Evolutionary conservation across 83 land plant genomes (phyloP).

Genomic region (Thuja plicata): DNA sequence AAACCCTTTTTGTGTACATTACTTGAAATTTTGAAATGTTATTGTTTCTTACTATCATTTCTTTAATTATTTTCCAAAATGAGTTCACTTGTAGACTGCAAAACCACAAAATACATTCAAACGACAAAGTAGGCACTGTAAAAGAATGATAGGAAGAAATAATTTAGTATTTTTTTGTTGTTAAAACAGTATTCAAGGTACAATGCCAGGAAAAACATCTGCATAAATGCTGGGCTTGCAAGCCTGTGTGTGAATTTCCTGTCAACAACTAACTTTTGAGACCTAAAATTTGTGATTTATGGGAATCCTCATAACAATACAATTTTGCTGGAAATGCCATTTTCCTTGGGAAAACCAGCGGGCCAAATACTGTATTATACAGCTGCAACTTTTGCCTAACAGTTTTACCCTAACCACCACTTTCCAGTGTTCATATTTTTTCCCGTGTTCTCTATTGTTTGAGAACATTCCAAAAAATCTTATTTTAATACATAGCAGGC

Average conservation of each 20-base stretch:
- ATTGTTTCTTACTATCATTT: neutral
- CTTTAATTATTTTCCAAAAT: neutral
- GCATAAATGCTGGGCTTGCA: neutral
- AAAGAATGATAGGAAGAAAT: neutral
- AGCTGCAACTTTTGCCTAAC: neutral
- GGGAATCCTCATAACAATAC: conserved; percentile 2
- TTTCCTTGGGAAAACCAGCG: conserved; percentile 9
- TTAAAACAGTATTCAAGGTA: neutral
- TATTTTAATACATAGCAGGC: conserved; percentile 10
- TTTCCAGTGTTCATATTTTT: neutral
- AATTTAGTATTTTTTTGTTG: neutral
- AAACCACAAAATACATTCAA: neutral
- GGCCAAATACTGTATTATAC: neutral
- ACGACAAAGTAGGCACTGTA: neutral
- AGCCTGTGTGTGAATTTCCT: conserved; percentile 5
- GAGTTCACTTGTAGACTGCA: neutral
- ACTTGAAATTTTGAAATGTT: neutral
- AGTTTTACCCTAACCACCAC: neutral
- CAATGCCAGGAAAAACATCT: conserved; percentile 1
- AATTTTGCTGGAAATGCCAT: conserved; percentile 12
- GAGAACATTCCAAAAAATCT: conserved; percentile 1
- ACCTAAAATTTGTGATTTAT: neutral
- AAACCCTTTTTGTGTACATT: neutral
- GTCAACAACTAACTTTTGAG: neutral
- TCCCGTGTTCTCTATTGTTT: neutral